Conservation (phyloP, 768 basidiomycete genomes). For the Rhizopogon sp. region DNA sequence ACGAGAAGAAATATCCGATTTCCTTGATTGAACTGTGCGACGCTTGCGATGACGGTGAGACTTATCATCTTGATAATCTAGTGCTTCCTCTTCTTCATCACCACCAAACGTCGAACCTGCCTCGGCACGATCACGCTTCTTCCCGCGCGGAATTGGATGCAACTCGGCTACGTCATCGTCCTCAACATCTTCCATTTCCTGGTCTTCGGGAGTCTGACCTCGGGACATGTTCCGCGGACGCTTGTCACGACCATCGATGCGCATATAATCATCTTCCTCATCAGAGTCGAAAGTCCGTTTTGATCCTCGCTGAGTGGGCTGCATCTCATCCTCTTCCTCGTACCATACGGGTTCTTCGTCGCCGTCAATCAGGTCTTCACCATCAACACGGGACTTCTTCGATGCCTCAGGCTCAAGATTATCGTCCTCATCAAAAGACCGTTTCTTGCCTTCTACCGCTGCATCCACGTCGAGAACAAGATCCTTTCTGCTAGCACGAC, state of each 20-base stretch:
- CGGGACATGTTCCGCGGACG: constrained; percentile 50
- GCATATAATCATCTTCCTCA: constrained; percentile 37
- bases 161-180: constrained; percentile 39
- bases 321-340: constrained; percentile 22
- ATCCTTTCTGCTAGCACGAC: constrained; percentile 28
- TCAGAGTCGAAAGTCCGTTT: constrained; percentile 44
- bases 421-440: constrained; percentile 40
- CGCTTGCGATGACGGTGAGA: constrained; percentile 49
- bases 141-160: constrained; percentile 39
- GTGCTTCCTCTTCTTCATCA: constrained; percentile 40
- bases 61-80: constrained; percentile 34
- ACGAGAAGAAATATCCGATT: constrained; percentile 41
- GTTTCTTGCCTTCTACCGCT: constrained; percentile 34
- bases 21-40: constrained; percentile 49
- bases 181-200: constrained; percentile 33
- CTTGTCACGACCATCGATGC: constrained; percentile 41
- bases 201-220: constrained; percentile 32
- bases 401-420: constrained; percentile 35
- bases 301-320: constrained; percentile 34
- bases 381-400: constrained; percentile 53
- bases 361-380: constrained; percentile 41
- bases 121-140: constrained; percentile 73
- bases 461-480: constrained; percentile 17
- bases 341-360: constrained; percentile 43
- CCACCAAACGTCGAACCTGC: constrained; percentile 68